Conservation (phyloP, 768 basidiomycete species). For the Tricholoma sp. region DNA sequence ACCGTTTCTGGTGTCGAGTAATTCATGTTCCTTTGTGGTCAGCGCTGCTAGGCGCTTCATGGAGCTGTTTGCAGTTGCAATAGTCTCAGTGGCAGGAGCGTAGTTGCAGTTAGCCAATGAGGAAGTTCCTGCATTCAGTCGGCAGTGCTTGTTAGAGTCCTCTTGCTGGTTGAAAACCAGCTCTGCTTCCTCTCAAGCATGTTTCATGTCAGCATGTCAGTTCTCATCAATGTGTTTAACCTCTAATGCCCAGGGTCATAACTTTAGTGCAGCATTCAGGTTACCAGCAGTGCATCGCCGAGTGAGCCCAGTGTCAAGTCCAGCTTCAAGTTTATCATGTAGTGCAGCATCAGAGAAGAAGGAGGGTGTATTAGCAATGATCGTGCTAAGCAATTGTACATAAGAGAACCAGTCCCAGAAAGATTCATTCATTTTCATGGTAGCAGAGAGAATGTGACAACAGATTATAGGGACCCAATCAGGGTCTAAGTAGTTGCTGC, state of each 20-base stretch:
- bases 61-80: not conserved
- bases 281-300: slow-evolving; percentile 3
- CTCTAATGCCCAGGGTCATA: too few relatives aligned
- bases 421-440: not conserved
- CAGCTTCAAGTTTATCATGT: slow-evolving; percentile 12
- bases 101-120: not conserved
- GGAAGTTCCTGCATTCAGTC: not conserved
- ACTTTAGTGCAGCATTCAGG: not conserved
- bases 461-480: not conserved
- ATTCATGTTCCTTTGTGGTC: slow-evolving; percentile 3
- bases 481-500: not conserved
- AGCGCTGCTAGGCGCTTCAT: not conserved
- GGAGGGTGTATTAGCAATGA: too few relatives aligned
- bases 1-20: slow-evolving; percentile 12
- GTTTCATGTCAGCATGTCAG: not conserved
- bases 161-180: not conserved
- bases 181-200: not conserved
- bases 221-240: not conserved
- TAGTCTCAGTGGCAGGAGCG: slow-evolving; percentile 36
- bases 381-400: not conserved
- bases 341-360: too few relatives aligned
- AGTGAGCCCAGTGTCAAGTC: slow-evolving; percentile 9
- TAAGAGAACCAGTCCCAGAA: not conserved
- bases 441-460: not conserved
- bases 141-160: not conserved